These are phyloP conservation scores for Oryza punctata DNA, from an alignment of 176 grass and related monocot genomes.

Conservation along the genomic window DNA sequence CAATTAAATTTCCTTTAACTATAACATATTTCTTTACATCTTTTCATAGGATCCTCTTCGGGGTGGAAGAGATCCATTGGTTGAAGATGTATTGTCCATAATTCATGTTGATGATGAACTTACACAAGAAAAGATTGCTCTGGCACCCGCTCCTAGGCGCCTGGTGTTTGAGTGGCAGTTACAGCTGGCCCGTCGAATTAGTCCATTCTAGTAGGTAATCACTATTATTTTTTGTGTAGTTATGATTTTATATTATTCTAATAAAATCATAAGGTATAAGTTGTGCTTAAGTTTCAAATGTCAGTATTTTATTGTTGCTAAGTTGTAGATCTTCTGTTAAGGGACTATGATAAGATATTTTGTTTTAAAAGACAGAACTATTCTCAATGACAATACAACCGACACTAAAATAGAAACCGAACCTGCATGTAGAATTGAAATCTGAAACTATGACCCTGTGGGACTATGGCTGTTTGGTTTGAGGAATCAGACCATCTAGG, in stretches of 20 bases:
- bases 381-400: not conserved
- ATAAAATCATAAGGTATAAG: constrained; percentile 2
- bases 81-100: constrained; percentile 75
- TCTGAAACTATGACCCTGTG: not conserved
- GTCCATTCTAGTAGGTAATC: constrained; percentile 81
- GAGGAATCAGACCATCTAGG: not conserved
- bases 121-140: constrained; percentile 47
- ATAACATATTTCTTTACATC: constrained; percentile 25
- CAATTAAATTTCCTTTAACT: not conserved
- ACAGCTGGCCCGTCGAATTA: constrained; percentile 78
- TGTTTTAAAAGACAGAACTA: not conserved
- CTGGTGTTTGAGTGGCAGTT: constrained; percentile 88
- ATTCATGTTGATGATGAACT: constrained; percentile 61
- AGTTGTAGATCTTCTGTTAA: constrained; percentile 11
- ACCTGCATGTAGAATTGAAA: not conserved
- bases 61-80: constrained; percentile 90
- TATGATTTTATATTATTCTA: constrained; percentile 4
- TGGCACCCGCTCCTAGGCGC: constrained; percentile 51
- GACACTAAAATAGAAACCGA: not conserved
- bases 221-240: constrained; percentile 14
- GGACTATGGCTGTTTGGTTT: not conserved
- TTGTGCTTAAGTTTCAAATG: not conserved
- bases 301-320: not conserved
- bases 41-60: constrained; percentile 85
- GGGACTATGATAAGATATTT: constrained; percentile 7